These are phyloP conservation scores for Lactarius sanguifluus DNA, from an alignment of 768 basidiomycete genomes.

Conservation along the genomic window DNA sequence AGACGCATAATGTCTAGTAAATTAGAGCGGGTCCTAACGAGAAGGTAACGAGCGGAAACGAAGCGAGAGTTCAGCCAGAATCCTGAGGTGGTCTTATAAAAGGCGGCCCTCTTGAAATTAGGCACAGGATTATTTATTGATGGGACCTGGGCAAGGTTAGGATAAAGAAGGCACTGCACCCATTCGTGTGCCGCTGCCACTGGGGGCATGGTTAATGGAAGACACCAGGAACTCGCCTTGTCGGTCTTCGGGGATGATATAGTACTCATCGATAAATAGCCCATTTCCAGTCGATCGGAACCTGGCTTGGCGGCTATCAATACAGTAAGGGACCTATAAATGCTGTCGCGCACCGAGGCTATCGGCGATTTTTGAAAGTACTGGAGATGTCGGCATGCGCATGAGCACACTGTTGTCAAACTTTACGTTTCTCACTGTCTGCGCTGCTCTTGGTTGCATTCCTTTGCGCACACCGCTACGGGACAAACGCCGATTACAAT, in stretches of 20 bases:
- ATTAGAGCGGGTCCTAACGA: not conserved
- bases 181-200: not conserved
- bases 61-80: not conserved
- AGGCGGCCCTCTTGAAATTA: not conserved
- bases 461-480: too few species aligned
- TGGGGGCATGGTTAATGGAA: not conserved
- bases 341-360: too few species aligned
- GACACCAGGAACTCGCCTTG: not conserved
- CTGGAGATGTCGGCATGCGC: too few species aligned
- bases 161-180: not conserved
- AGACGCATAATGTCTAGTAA: conserved; percentile 16
- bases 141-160: not conserved
- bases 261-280: too few species aligned
- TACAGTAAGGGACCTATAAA: too few species aligned
- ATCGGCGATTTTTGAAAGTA: too few species aligned
- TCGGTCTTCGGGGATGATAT: not conserved
- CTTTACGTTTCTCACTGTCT: too few species aligned
- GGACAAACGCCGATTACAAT: too few species aligned
- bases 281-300: not conserved
- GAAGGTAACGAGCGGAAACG: not conserved
- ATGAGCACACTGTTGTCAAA: too few species aligned
- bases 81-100: not conserved
- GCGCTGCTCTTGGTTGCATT: too few species aligned
- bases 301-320: not conserved
- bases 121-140: not conserved